Base-by-base conservation (phyloP, 352 stramenopile genomes). In the Phytophthora nicotianae region DNA sequence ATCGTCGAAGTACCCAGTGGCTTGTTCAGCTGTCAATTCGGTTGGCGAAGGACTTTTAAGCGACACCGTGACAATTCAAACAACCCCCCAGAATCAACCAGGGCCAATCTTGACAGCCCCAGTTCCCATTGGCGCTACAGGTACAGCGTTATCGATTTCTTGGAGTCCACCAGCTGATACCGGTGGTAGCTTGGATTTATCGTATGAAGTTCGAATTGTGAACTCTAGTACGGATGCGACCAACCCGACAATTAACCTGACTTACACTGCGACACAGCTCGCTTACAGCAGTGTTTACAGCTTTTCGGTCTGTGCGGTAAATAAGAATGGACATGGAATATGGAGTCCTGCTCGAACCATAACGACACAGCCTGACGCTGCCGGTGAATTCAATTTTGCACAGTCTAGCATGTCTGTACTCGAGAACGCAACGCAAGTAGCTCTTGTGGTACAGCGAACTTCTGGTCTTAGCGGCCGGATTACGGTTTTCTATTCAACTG, bases 311-410 rank as follows among this genome's bases (percentile, higher is more conserved):
- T 65, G 70, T 3, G 77, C 74, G 0, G 45, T 59, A 5, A 89
- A 86, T 27, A 57, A 20, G 1, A 66, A 48, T 9, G 72, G 75
- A 1, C 48, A 54, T 0, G 69, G 82, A 4, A 19, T 0, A 2
- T 90, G 76, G 74, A 80, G 79, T 33, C 65, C 69, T 1, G 14
- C 48, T 13, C 16, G 66, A 8, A 53, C 11, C 1, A 45, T 49
- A 1, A 64, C n/a, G 7, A 91, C 83, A 0, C 61, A 79, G 9
- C 77, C 79, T 2, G 80, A 88, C 17, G 50, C 75, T 10, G 73
- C 80, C n/a, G 83, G 83, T 0, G 68, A 75, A 20, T 87, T 91
- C 48, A 80, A 55, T 33, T 75, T 91, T 38, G 55, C 51, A 8
- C 52, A 56, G 21, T 32, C 66, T 0, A 59, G 27, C 0, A 42